Conservation (phyloP, 805 yeast genomes). For the Wickerhamiella kazuoi region DNA sequence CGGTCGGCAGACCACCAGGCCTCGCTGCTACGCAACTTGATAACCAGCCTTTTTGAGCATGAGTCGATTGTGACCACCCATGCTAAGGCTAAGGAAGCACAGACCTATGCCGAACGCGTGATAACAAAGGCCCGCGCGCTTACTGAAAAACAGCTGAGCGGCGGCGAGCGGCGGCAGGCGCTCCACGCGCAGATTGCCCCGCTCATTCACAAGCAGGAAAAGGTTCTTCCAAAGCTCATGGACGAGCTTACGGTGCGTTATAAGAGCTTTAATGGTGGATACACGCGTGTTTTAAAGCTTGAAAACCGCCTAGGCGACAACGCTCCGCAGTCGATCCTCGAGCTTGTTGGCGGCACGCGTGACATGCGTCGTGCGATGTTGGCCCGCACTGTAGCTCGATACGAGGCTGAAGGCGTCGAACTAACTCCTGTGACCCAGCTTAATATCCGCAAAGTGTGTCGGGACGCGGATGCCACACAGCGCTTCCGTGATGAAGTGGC, state of each 20-base stretch:
- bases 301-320: slow-evolving; percentile 81
- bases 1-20: slow-evolving; percentile 35
- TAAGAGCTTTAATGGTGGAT: slow-evolving; percentile 51
- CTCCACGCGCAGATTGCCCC: slow-evolving; percentile 9
- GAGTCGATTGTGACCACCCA: slow-evolving; percentile 57
- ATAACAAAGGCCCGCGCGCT: slow-evolving; percentile 32
- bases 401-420: slow-evolving; percentile 42
- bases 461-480: slow-evolving; percentile 33
- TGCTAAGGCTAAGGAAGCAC: slow-evolving; percentile 59
- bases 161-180: neutral
- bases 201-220: slow-evolving; percentile 24
- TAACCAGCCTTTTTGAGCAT: slow-evolving; percentile 47
- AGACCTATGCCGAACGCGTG: slow-evolving; percentile 41
- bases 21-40: slow-evolving; percentile 46
- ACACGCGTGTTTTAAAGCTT: slow-evolving; percentile 63
- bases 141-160: neutral
- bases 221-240: slow-evolving; percentile 45
- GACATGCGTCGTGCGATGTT: slow-evolving; percentile 61
- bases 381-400: slow-evolving; percentile 74
- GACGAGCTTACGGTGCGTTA: slow-evolving; percentile 51
- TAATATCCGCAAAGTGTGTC: slow-evolving; percentile 37
- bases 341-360: slow-evolving; percentile 57
- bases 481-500: slow-evolving; percentile 49
- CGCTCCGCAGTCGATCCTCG: slow-evolving; percentile 77
- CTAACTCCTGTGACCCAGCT: slow-evolving; percentile 35